Evolutionary conservation across 768 basidiomycete genomes (phyloP), one percentile per base, ranked within the genome.

Genomic region (Phaeolepiota aurea): DNA sequence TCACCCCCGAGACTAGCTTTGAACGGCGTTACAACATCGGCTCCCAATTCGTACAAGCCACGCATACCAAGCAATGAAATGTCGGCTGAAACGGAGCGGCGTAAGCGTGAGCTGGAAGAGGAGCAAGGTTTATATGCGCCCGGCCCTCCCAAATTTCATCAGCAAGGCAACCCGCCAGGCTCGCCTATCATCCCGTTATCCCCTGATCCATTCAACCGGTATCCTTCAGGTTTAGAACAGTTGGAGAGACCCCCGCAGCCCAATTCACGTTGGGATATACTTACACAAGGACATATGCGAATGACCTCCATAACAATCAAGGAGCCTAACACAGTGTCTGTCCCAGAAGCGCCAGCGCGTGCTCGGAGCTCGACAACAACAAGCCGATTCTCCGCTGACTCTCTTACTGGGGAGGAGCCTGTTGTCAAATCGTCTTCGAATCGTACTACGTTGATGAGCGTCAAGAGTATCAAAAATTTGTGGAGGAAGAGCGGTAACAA

Each of bases 341-440:
- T 22, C 20, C 19, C 37, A 38, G 43, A 20, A 32, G 28, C 11
- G n/a, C 19, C 23, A 15, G 32, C 42, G n/a, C 44, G 44, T 44
- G 48, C 47, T 30, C 46, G 55, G 16, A 40, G 11, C 14, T 57
- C 56, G 25, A 44, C 45, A 10, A 56, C 66, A 16, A 70, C 71
- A 3, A 84, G 82, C 52, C 76, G 87, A 34, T 90, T 91, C 60
- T 89, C 87, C 1, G 64, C 75, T 15, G 87, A 89, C 53, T 89
- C 87, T 0, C 55, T 72, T 3, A 66, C 66, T n/a, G 62, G 56
- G 23, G 58, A 54, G 12, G 63, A 66, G 41, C 54, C 55, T 16
- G 41, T 50, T 23, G 48, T 50, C 13, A 55, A 49, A 43, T 33
- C 54, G 20, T 48, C 58, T 18, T 53, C 67, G 32, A 76, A 66